Evolutionary conservation across 1,284 basidiomycete species (phyloP), one percentile per base, ranked within the genome.

Genomic region (Naganishia liquefaciens): DNA sequence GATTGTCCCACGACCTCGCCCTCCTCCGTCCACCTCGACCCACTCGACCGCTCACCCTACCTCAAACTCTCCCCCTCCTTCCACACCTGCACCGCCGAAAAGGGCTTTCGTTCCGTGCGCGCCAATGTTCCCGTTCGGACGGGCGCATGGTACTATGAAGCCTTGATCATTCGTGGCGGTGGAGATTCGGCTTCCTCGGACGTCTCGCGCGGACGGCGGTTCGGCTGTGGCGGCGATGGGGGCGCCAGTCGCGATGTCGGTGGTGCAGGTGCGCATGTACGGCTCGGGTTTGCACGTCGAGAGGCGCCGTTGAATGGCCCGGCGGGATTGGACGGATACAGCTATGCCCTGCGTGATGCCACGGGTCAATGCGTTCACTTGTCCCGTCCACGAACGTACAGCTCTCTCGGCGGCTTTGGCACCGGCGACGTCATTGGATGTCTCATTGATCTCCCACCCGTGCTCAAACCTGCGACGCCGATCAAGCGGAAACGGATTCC

Each of bases 81-180:
- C 0, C 76, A 89, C 4, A 85, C 87, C 0, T 80, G 93, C 57
- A 83, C 86, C 3, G 90, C 94, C 3, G 89, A 90, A 75, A 89
- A 89, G 52, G 96, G 96, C 1, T 99, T 92, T 75, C 82, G 96
- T 42, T 91, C 90, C 69, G 93, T 88, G 2, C 84, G 96, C 19
- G 88, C 88, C 66, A 98, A 95, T 76, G 88, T 92, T 1, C 89
- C 92, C 0, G 84, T 98, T 15, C 84, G 93, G 19, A 86, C 94
- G 72, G 96, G 96, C 1, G 85, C 85, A 19, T 99, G 93, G 93
- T 99, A 95, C 77, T 87, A 93, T 82, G 96, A 99, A 81, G 85
- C 95, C 44, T 85, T 85, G 70, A 82, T 96, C 68, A 81, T 90
- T 52, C 84, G 86, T 27, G 91, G 91, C 9, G 68, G 70, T 37